Evolutionary conservation across 2,329 filamentous ascomycete species (phyloP), one percentile per base, ranked within the genome.

Genomic region (Fusarium poae): DNA sequence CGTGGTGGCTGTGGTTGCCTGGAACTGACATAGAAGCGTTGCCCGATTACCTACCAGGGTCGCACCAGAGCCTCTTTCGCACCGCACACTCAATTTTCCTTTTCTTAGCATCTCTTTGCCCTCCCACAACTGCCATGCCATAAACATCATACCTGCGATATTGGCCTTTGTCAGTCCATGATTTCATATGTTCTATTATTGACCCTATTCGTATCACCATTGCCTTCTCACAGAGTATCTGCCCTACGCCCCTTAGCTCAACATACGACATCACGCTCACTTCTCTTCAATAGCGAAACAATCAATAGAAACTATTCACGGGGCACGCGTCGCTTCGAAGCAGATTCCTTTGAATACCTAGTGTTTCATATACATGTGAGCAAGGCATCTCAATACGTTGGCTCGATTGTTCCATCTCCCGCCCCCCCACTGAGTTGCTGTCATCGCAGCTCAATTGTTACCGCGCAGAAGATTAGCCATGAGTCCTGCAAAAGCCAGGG

Each of bases 381-480:
- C 13, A 11, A 40, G 34, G 12, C n/a, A 37, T 42, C 32, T 13
- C 32, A 32, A 11, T 11, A 29, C 25, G 39, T 34, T n/a, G n/a
- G 34, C 16, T 32, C 21, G 9, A 15, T 29, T 2, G 18, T 45
- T 25, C 34, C n/a, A 15, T 21, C 27, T 8, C n/a, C 20, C 2
- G 34, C 55, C n/a, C 29, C 25, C 29, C 21, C 34, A 18, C 23
- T 39, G 27, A 21, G 6, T 13, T 8, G 15, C 30, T 29, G 5
- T 15, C 18, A 10, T 34, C 25, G 8, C 25, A 21, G 15, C 39
- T 32, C 40, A 62, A 23, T 42, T 20, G 12, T 25, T n/a, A 3
- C 65, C 58, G 30, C 45, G 44, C 15, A 68, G 32, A 16, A 65
- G 23, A 16, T 29, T 65, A 2, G 58, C 64, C 53, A 68, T 59